Conservation (phyloP, 257 asterid genomes). For the Phtheirospermum japonicum region DNA sequence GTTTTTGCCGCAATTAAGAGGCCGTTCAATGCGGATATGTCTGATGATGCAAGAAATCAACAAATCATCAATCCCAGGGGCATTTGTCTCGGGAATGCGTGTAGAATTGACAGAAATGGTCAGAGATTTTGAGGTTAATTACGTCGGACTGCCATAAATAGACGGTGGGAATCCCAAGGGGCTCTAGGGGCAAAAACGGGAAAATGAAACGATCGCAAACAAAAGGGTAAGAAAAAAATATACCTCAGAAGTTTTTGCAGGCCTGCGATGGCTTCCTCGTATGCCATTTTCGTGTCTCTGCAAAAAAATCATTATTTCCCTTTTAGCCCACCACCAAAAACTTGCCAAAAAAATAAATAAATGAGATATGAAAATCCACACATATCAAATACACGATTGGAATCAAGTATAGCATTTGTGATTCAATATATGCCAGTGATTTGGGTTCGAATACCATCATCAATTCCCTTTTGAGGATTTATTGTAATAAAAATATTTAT, state of each 20-base stretch:
- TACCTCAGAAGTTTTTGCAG: conserved; percentile 75
- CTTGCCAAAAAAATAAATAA: background rate
- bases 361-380: no score
- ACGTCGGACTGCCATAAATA: background rate
- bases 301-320: background rate
- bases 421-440: no score
- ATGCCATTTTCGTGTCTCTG: conserved; percentile 36
- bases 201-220: background rate
- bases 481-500: no score
- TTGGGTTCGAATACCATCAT: no score
- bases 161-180: background rate
- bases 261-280: conserved; percentile 78
- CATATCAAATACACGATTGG: no score
- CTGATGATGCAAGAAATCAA: background rate
- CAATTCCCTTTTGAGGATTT: no score
- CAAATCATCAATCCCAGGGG: background rate
- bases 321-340: background rate
- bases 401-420: no score
- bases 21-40: no score
- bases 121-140: background rate
- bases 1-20: background rate
- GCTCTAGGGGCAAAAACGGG: background rate
- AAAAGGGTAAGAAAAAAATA: no score
- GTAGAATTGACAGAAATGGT: background rate
- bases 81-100: background rate